These are phyloP conservation scores for Neurospora hispaniola DNA, from an alignment of 495 filamentous ascomycete genomes.

Conservation along the genomic window DNA sequence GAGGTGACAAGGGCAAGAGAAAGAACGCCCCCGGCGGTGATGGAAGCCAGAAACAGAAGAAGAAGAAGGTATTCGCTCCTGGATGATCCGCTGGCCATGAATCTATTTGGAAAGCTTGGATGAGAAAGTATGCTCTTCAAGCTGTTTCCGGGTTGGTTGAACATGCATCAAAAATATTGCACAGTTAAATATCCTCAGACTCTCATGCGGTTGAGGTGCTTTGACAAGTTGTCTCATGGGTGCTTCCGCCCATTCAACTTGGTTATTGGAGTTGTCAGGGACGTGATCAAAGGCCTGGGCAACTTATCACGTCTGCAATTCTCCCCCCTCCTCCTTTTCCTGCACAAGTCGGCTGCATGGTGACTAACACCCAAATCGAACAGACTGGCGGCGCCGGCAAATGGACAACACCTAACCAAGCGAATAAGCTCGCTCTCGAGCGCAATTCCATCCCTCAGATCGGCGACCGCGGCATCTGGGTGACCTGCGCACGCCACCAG, in stretches of 20 bases:
- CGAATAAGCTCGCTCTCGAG: constrained; percentile 27
- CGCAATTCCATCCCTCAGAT: constrained; percentile 43
- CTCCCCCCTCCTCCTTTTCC: background rate
- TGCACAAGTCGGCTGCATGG: background rate
- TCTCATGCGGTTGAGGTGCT: background rate
- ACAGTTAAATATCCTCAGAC: background rate
- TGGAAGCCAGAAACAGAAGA: constrained; percentile 13
- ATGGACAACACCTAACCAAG: constrained; percentile 45
- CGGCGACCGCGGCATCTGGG: constrained; percentile 80
- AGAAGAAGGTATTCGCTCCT: constrained; percentile 20
- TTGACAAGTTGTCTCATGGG: background rate
- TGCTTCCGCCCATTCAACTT: background rate
- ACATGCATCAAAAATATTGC: background rate
- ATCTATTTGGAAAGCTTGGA: background rate
- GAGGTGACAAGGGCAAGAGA: constrained; percentile 14
- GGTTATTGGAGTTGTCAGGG: background rate
- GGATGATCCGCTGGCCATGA: background rate
- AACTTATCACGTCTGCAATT: background rate
- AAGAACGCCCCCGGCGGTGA: constrained; percentile 16
- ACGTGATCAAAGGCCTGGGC: background rate
- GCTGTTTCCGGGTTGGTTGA: background rate
- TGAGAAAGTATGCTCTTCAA: background rate
- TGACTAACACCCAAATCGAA: background rate
- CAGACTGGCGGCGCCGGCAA: constrained; percentile 42
- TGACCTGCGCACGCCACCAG: constrained; percentile 72